Base-by-base conservation (phyloP, 2,329 filamentous ascomycete genomes). In the Pleoardoris graminearum region DNA sequence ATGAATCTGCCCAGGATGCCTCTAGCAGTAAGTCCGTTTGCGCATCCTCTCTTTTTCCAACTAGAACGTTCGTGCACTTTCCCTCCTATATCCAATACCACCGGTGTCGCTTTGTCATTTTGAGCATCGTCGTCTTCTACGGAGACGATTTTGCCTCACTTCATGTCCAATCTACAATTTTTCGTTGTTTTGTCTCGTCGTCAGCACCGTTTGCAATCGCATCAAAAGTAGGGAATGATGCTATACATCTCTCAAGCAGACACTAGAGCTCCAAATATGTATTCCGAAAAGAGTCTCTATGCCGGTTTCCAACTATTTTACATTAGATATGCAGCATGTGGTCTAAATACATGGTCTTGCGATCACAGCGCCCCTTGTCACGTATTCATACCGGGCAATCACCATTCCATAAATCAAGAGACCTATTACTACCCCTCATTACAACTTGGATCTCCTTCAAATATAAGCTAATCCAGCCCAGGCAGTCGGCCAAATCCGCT, bases 401-500 rank as follows among this genome's bases (percentile, higher is more conserved):
- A n/a, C n/a, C n/a, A n/a, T n/a, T n/a, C n/a, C n/a, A n/a, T n/a
- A n/a, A n/a, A n/a, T n/a, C n/a, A n/a, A n/a, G n/a, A n/a, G n/a
- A n/a, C n/a, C n/a, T n/a, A n/a, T n/a, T n/a, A n/a, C n/a, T n/a
- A n/a, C n/a, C n/a, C n/a, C n/a, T n/a, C n/a, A n/a, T n/a, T n/a
- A n/a, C n/a, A n/a, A n/a, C n/a, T n/a, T n/a, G n/a, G n/a, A n/a
- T n/a, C n/a, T n/a, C n/a, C n/a, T n/a, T n/a, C n/a, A n/a, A n/a
- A n/a, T n/a, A n/a, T n/a, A n/a, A n/a, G n/a, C 23, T 37, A 17
- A 21, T 19, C 10, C 11, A 16, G 7, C 44, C 38, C 54, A 95
- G 91, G 91, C 91, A 60, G 81, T 96, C 39, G 92, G 91, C 29
- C 93, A 97, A 76, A 85, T 97, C 74, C 92, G 91, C 76, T 92